Evolutionary conservation across 495 filamentous ascomycete genomes (phyloP).

Genomic region (Durotheca rogersii): DNA sequence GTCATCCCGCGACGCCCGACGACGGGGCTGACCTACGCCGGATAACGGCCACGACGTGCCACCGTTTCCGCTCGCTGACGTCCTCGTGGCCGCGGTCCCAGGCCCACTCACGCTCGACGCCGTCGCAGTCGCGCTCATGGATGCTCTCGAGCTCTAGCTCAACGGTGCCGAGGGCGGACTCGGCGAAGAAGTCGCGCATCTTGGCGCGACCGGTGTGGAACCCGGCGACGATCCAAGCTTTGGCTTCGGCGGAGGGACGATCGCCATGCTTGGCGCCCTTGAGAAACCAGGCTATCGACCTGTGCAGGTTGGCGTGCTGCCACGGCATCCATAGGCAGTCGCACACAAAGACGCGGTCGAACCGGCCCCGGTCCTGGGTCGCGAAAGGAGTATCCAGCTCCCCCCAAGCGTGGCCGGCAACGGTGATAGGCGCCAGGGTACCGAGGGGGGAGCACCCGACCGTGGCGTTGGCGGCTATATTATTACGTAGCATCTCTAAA

Average conservation of each 20-base stretch:
- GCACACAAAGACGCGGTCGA: conserved; percentile 71
- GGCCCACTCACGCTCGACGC: conserved; percentile 66
- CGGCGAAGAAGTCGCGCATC: conserved; percentile 70
- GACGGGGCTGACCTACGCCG: conserved; percentile 29
- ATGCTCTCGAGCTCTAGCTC: conserved; percentile 71
- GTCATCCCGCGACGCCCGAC: background rate
- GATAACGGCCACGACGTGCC: conserved; percentile 74
- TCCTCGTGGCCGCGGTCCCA: conserved; percentile 64
- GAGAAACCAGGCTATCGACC: conserved; percentile 73
- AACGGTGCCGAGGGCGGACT: conserved; percentile 49
- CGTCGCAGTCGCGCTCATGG: conserved; percentile 72
- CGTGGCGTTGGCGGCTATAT: conserved; percentile 48
- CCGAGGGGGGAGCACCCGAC: conserved; percentile 25
- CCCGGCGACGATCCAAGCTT: conserved; percentile 68
- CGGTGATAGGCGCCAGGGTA: conserved; percentile 33
- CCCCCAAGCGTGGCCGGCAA: conserved; percentile 77
- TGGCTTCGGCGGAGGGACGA: conserved; percentile 39
- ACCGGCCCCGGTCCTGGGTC: conserved; percentile 47
- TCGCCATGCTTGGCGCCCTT: conserved; percentile 25
- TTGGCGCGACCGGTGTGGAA: conserved; percentile 83
- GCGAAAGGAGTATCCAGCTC: conserved; percentile 58
- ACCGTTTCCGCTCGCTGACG: conserved; percentile 65
- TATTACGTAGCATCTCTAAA: conserved; percentile 59
- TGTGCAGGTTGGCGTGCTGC: conserved; percentile 70
- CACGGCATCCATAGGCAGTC: conserved; percentile 86